Conservation (phyloP, 31 red algal species). For the Bonnemaisonia californica region DNA sequence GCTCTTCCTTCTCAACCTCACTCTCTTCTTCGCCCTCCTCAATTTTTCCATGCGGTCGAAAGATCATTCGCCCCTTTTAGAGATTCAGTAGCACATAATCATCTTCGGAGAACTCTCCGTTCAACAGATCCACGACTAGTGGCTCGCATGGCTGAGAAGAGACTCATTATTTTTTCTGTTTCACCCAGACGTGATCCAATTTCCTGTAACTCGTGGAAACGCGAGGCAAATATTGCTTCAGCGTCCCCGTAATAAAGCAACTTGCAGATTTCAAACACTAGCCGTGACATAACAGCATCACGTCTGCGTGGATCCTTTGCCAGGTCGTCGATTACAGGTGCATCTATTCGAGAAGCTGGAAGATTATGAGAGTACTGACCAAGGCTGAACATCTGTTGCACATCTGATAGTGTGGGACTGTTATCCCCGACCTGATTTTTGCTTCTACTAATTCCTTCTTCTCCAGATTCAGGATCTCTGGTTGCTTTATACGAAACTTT, state of each 20-base stretch:
- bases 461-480: no score
- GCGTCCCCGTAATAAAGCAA: not conserved
- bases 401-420: no score
- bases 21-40: not conserved
- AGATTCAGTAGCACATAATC: not conserved
- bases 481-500: no score
- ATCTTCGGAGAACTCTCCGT: not conserved
- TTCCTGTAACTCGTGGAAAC: not conserved
- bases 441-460: no score
- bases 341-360: constrained; percentile 8
- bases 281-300: constrained; percentile 8
- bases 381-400: no score
- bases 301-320: not conserved
- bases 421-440: no score
- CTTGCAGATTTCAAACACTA: not conserved
- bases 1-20: not conserved
- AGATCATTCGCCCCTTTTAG: not conserved
- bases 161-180: not conserved
- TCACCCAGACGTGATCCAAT: not conserved
- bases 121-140: not conserved
- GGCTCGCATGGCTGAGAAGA: not conserved
- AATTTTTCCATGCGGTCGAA: not conserved
- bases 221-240: not conserved
- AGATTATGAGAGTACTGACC: not conserved
- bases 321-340: not conserved